Evolutionary conservation across 2,329 filamentous ascomycete genomes (phyloP), one percentile per base, ranked within the genome.

Genomic region (Seiridium cupressi): DNA sequence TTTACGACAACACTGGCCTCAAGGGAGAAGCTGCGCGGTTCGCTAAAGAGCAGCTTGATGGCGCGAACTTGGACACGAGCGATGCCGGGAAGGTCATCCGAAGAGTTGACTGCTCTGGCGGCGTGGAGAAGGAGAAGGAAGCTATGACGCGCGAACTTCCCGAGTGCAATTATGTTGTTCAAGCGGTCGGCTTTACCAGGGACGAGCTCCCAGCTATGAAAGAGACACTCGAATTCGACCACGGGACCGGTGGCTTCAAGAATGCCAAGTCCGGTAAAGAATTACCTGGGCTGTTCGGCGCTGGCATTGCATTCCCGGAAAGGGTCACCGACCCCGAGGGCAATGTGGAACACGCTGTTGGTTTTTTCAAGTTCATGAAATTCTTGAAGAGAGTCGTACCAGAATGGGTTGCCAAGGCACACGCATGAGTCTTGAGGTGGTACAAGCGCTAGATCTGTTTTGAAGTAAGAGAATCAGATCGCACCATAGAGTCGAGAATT

Each of bases 321-420:
- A 75, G 78, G 32, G 84, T 88, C 5, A 79, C 79, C 7, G 86
- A 89, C 74, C 86, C 85, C 1, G 73, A 80, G 46, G 85, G 85
- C 0, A 88, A 87, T 69, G 81, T 84, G 6, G 85, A 88, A 72
- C 77, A 81, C 66, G 83, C 84, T 1, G 86, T 89, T 55, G 86
- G 86, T 0, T 81, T 88, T 68, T 86, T 78, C 68, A 89, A 89
- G 72, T 89, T 89, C 64, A 88, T 88, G 84, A 84, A 80, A 51
- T 88, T 82, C 65, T 70, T 86, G 58, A 83, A 83, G 72, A 79
- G 76, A 61, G 84, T 85, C 4, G 74, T 78, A 26, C 83, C 82
- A 13, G 70, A 74, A 18, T 88, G 85, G 84, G 49, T 69, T 4
- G n/a, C 53, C 3, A 55, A 55, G 51, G 32, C 51, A n/a, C 11